Evolutionary conservation across 2,329 filamentous ascomycete genomes (phyloP), one percentile per base, ranked within the genome.

Genomic region (Aspergillus brasiliensis): DNA sequence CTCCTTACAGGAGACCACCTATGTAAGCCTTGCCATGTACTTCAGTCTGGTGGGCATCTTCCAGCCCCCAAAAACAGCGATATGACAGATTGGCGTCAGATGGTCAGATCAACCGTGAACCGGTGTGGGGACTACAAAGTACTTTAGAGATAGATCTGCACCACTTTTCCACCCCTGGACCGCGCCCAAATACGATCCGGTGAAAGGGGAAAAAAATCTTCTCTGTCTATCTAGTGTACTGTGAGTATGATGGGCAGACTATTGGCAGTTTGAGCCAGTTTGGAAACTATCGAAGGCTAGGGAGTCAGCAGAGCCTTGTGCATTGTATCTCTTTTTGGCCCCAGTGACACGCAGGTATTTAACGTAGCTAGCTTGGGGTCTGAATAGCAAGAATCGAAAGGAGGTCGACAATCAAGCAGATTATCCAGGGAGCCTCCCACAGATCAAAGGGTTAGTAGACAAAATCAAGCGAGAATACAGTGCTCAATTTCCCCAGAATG

Each of bases 61-160:
- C 31, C 38, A 11, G 23, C 31, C 51, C 27, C 25, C 47, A 40
- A 42, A 27, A 28, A 27, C 40, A 51, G 44, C 42, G 48, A 23
- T 46, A 54, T 60, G 56, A 63, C 51, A 55, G 59, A 47, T 55
- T 58, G 51, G 54, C 54, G 42, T 62, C 57, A 53, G 44, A 47
- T 51, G 48, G 56, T 52, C 60, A 61, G 62, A 64, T 63, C 63
- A 57, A 57, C 63, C 58, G 37, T 42, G 57, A 66, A 60, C 62
- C 55, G 47, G 25, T 61, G 64, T 66, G 64, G 64, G 53, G 64
- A 61, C 53, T 17, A 58, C 23, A 62, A 54, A 51, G 48, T 58
- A 46, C 49, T n/a, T 37, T 51, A 38, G 61, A 57, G 51, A 56
- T 47, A 56, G 61, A 65, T 65, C 63, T 61, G 61, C 63, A 47